These are phyloP conservation scores for Tympanopsis confertula DNA, from an alignment of 2,329 filamentous ascomycete genomes.

Conservation along the genomic window DNA sequence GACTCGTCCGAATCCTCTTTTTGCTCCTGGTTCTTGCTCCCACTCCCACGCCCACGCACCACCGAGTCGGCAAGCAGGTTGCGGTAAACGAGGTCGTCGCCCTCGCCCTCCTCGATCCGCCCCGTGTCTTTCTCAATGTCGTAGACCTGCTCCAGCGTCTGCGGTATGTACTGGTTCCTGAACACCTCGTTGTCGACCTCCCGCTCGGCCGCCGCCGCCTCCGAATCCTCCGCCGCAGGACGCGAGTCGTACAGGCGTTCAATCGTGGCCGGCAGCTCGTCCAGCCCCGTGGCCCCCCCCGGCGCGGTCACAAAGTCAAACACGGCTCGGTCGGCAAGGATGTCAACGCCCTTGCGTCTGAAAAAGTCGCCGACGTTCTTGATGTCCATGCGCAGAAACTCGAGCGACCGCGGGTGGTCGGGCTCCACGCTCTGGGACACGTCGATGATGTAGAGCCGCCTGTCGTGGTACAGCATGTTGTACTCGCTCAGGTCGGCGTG, in stretches of 20 bases:
- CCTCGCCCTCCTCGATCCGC: constrained; percentile 61
- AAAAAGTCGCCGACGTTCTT: constrained; percentile 96
- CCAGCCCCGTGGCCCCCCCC: constrained; percentile 47
- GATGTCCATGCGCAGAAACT: constrained; percentile 95
- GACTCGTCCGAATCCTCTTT: constrained; percentile 25
- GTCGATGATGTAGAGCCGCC: constrained; percentile 83
- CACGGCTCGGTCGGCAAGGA: constrained; percentile 63
- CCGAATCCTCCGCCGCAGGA: constrained; percentile 33
- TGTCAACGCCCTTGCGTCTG: constrained; percentile 70
- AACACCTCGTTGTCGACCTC: constrained; percentile 87
- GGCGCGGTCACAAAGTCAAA: constrained; percentile 71
- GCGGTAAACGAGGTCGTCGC: constrained; percentile 70
- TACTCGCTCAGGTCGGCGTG: constrained; percentile 97
- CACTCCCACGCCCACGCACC: constrained; percentile 25
- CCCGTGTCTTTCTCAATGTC: constrained; percentile 85
- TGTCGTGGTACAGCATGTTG: constrained; percentile 83
- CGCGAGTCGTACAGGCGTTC: constrained; percentile 55
- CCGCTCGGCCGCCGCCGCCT: constrained; percentile 36
- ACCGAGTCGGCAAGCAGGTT: constrained; percentile 68
- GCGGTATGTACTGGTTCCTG: constrained; percentile 89
- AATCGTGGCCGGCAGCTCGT: constrained; percentile 47
- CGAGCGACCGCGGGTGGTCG: constrained; percentile 81
- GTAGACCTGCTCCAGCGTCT: constrained; percentile 90
- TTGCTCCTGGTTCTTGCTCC: constrained; percentile 24
- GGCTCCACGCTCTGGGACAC: constrained; percentile 96